Percentiles rank a stretch among this genome's conserved stretches.
Conservation (phyloP, 2,329 filamentous ascomycete species). For the Scedosporium apiospermum region DNA sequence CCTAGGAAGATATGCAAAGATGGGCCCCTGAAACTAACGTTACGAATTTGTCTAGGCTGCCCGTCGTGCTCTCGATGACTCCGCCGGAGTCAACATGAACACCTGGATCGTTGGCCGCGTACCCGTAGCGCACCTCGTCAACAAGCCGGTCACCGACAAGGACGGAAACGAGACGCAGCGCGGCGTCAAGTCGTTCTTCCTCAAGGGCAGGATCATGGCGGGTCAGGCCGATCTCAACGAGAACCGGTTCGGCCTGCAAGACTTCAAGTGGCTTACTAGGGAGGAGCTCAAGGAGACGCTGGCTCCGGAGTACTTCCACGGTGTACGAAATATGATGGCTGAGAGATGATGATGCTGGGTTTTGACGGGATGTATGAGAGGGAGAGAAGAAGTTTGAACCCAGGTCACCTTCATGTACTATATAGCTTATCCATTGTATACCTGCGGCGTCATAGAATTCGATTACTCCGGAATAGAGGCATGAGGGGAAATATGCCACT, state of each 20-base stretch:
- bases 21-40: not conserved
- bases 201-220: constrained; percentile 93
- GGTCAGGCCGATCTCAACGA: constrained; percentile 75
- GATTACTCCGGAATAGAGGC: constrained; percentile 1
- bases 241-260: constrained; percentile 63
- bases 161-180: constrained; percentile 32
- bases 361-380: not conserved
- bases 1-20: constrained; percentile 11
- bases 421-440: constrained; percentile 5
- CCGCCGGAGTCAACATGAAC: constrained; percentile 93
- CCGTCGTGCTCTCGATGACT: constrained; percentile 63
- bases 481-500: not conserved
- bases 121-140: constrained; percentile 71
- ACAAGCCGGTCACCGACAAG: constrained; percentile 36
- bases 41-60: constrained; percentile 52
- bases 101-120: constrained; percentile 93
- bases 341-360: constrained; percentile 46
- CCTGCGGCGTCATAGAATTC: constrained; percentile 4
- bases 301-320: constrained; percentile 58
- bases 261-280: constrained; percentile 89
- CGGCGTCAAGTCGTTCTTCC: constrained; percentile 85
- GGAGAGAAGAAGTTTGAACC: not conserved
- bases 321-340: constrained; percentile 74
- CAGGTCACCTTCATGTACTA: not conserved
- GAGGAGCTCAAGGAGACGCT: constrained; percentile 72